Conservation (phyloP, 352 stramenopile genomes). For the Globisporangium irregulare region DNA sequence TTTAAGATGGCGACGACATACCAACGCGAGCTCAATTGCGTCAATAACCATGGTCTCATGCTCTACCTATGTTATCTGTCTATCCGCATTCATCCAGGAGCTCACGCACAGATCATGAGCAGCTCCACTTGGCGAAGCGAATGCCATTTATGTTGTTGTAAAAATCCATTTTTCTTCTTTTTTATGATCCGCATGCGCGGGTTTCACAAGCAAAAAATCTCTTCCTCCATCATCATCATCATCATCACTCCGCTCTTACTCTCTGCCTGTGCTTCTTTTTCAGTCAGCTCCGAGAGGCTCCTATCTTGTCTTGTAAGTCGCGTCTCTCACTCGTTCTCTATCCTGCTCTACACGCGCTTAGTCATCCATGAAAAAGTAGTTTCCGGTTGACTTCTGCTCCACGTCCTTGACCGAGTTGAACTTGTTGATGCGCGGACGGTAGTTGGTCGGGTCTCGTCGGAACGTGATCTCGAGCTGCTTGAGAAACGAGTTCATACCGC, state of each 20-base stretch:
- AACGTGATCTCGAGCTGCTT: constrained; percentile 99
- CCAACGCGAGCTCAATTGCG: not conserved
- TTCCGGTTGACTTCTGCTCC: constrained; percentile 96
- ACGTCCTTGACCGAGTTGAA: constrained; percentile 96
- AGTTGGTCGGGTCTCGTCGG: constrained; percentile 99
- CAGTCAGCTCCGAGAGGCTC: not conserved
- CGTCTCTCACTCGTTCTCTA: constrained; percentile 7
- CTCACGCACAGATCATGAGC: constrained; percentile 16
- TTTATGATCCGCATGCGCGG: not conserved
- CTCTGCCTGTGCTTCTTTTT: not conserved
- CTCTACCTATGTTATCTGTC: not conserved
- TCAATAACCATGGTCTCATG: not conserved
- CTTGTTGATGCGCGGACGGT: constrained; percentile 97
- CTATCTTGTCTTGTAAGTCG: not conserved
- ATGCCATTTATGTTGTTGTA: not conserved
- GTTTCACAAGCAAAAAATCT: constrained; percentile 18
- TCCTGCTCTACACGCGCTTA: constrained; percentile 37
- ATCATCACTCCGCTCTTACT: not conserved
- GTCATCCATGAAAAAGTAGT: constrained; percentile 99
- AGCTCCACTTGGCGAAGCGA: not conserved
- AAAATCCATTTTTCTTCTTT: constrained; percentile 6
- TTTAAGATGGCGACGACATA: not conserved
- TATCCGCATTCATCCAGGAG: constrained; percentile 13
- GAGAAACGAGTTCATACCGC: constrained; percentile 99
- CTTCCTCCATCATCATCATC: not conserved